A percentile compares a stretch with the other conserved stretches of the same genome.
Evolutionary conservation across 371 early-diverging fungal genomes (phyloP).

Genomic region (Synchytrium microbalum): DNA sequence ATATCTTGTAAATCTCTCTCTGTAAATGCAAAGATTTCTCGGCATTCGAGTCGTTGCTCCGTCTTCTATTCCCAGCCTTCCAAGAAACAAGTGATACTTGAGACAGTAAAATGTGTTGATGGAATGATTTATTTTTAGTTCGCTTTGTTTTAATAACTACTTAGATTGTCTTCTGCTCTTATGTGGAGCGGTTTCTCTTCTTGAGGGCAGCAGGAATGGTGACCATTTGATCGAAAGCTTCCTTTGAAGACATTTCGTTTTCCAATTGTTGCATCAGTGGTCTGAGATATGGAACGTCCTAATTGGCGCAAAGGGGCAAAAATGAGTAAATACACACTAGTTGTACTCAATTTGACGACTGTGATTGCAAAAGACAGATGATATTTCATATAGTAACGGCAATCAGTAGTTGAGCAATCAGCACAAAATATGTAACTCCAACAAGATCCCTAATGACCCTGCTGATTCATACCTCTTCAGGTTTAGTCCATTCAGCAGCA

Average conservation of each 20-base stretch:
- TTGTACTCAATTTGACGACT: not conserved
- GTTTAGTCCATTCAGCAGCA: slow-evolving; percentile 61
- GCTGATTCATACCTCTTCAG: slow-evolving; percentile 59
- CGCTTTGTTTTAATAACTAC: no score
- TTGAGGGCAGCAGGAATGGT: slow-evolving; percentile 31
- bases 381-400: not conserved
- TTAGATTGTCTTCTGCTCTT: no score
- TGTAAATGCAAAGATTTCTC: no score
- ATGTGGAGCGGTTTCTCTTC: slow-evolving; percentile 26
- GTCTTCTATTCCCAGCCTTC: no score
- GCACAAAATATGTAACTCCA: no score
- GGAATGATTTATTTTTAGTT: no score
- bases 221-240: slow-evolving; percentile 31
- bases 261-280: slow-evolving; percentile 80
- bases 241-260: slow-evolving; percentile 56
- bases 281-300: slow-evolving; percentile 75
- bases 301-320: not conserved
- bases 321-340: not conserved
- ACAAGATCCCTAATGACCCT: no score
- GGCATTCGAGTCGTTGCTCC: no score
- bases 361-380: not conserved
- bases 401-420: no score
- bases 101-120: no score
- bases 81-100: no score
- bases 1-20: no score